phyloP scores from a whole-genome alignment of 2,329 filamentous ascomycete species.

The Nothophoma quercina region DNA sequence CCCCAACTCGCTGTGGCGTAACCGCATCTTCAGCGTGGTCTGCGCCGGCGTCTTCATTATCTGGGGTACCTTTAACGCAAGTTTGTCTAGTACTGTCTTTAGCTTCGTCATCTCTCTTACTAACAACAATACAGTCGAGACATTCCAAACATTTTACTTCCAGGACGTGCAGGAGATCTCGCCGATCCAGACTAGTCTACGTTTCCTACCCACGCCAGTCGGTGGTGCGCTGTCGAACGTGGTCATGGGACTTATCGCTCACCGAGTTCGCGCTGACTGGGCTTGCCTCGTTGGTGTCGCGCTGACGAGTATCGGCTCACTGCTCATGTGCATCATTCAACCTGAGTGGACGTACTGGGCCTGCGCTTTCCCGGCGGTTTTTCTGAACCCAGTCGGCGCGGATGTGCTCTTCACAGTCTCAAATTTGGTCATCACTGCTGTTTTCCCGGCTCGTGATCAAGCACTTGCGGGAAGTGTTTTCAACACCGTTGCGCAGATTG shows the following conservation, averaged over 20 bases:
- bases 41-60: conserved; percentile 57
- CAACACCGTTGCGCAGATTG: conserved; percentile 55
- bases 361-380: conserved; percentile 54
- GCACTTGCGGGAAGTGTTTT: conserved; percentile 56
- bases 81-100: not conserved
- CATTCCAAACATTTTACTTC: conserved; percentile 55
- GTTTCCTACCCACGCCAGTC: conserved; percentile 53
- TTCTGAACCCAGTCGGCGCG: conserved; percentile 54
- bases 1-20: conserved; percentile 69
- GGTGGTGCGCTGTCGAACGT: conserved; percentile 54
- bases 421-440: conserved; percentile 53
- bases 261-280: conserved; percentile 54
- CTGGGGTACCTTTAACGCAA: conserved; percentile 46
- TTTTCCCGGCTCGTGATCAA: conserved; percentile 53
- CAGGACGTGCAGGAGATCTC: conserved; percentile 50
- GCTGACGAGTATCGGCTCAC: conserved; percentile 43
- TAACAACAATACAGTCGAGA: conserved; percentile 38
- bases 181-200: conserved; percentile 49
- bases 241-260: conserved; percentile 56
- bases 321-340: conserved; percentile 57
- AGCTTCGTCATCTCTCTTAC: not conserved
- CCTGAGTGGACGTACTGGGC: conserved; percentile 59
- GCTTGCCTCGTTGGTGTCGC: conserved; percentile 48
- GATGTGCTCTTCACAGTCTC: conserved; percentile 56
- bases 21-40: conserved; percentile 62